Percentiles rank a stretch among this genome's conserved stretches.
Evolutionary conservation across 1,284 basidiomycete genomes (phyloP).

Genomic region (Bjerkandera adusta): DNA sequence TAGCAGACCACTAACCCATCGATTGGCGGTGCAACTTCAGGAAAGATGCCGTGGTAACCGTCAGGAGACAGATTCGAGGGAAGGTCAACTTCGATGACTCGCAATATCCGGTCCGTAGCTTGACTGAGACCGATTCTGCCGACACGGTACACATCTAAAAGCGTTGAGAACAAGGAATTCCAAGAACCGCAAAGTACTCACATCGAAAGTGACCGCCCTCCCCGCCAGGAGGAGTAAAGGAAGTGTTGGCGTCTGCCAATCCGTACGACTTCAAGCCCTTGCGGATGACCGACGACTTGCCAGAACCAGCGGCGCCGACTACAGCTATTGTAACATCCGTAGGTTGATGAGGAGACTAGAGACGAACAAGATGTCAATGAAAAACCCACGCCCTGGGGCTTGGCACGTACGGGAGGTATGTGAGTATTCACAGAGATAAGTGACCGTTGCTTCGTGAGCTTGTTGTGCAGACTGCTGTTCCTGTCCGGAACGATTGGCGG

Average conservation of each 20-base stretch:
- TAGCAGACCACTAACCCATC: conserved; percentile 77
- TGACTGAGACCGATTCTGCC: conserved; percentile 41
- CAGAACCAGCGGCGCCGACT: conserved; percentile 65
- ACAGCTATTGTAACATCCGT: conserved; percentile 56
- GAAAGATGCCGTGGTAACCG: conserved; percentile 28
- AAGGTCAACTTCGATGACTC: conserved; percentile 57
- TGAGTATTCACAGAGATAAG: conserved; percentile 33
- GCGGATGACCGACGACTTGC: conserved; percentile 68
- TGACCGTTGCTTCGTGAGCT: conserved; percentile 23
- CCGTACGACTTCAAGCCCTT: conserved; percentile 62
- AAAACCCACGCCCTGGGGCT: conserved; percentile 15
- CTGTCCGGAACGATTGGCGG: conserved; percentile 30
- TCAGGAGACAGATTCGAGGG: conserved; percentile 24
- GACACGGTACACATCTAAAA: conserved; percentile 47
- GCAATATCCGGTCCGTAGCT: conserved; percentile 38
- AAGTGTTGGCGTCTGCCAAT: conserved; percentile 44
- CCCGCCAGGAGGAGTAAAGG: conserved; percentile 22
- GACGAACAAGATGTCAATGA: too few relatives aligned
- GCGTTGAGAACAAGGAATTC: conserved; percentile 1
- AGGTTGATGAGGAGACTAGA: conserved; percentile 13
- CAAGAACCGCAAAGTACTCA: conserved; percentile 16
- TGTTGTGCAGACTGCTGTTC: conserved; percentile 34
- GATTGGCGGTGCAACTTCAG: conserved; percentile 51
- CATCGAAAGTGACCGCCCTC: conserved; percentile 22
- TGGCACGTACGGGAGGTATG: conserved; percentile 21